These are phyloP conservation scores for Pythium sp. DNA, from an alignment of 352 stramenopile genomes.

Conservation along the genomic window DNA sequence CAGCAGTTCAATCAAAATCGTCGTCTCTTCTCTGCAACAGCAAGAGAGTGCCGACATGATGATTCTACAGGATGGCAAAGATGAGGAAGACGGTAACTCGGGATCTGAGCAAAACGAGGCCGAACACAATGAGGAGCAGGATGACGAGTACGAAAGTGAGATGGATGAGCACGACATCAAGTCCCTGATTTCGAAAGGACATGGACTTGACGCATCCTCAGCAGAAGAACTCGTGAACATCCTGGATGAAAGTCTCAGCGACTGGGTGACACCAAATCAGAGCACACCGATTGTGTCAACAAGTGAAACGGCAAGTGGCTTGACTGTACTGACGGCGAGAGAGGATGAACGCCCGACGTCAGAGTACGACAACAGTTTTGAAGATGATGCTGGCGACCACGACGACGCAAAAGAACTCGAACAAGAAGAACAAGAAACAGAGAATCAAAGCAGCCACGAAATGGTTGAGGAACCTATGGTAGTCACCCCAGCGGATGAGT, in stretches of 20 bases:
- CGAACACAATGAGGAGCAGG: not conserved
- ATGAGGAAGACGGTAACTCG: conserved; percentile 1
- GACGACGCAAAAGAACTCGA: not conserved
- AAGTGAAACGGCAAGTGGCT: not conserved
- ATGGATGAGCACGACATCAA: not conserved
- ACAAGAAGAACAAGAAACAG: conserved; percentile 14
- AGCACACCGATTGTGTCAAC: not conserved
- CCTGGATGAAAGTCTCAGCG: conserved; percentile 53
- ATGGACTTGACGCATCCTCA: conserved; percentile 9
- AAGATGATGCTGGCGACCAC: conserved; percentile 25
- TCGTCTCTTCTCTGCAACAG: not conserved
- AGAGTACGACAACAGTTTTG: conserved; percentile 58
- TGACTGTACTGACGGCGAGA: conserved; percentile 6
- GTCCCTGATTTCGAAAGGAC: not conserved
- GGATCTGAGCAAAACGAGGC: not conserved
- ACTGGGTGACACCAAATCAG: conserved; percentile 18
- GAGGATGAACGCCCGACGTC: conserved; percentile 4
- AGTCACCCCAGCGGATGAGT: not conserved
- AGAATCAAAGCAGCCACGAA: conserved; percentile 6
- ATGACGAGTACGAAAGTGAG: not conserved
- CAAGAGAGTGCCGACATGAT: conserved; percentile 15
- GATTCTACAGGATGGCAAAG: not conserved
- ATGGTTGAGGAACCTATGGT: not conserved
- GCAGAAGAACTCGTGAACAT: conserved; percentile 50
- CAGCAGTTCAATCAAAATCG: not conserved